Conservation (phyloP, 2,329 filamentous ascomycete genomes). For the Sporothrix phasma region DNA sequence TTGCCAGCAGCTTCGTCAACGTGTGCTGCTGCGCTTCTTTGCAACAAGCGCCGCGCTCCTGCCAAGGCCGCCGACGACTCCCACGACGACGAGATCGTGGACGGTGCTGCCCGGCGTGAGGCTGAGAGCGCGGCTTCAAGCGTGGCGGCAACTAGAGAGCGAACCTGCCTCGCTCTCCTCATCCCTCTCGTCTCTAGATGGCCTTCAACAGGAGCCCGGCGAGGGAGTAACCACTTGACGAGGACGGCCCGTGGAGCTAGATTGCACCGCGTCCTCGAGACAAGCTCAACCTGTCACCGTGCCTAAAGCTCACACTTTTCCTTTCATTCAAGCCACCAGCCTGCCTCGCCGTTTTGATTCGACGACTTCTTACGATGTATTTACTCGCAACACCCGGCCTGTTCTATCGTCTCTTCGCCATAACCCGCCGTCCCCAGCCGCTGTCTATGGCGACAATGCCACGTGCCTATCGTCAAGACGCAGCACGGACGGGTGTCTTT, state of each 20-base stretch:
- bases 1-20: constrained; percentile 75
- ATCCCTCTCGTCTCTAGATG: background rate
- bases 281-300: constrained; percentile 11
- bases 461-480: constrained; percentile 29
- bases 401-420: background rate
- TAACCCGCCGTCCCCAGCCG: background rate
- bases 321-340: constrained; percentile 8
- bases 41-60: constrained; percentile 39
- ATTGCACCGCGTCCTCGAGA: background rate
- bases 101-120: constrained; percentile 52
- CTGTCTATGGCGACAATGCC: constrained; percentile 28
- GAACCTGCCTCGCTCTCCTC: background rate
- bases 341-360: constrained; percentile 4
- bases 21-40: constrained; percentile 51
- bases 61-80: constrained; percentile 30
- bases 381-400: background rate
- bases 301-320: background rate
- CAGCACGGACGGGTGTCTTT: background rate
- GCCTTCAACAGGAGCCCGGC: background rate
- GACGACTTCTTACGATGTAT: background rate
- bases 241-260: background rate
- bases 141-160: constrained; percentile 23
- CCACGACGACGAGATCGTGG: constrained; percentile 39
- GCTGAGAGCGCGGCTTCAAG: constrained; percentile 46
- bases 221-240: background rate